Evolutionary conservation across 768 basidiomycete genomes (phyloP).

Genomic region (Leucogyrophana mollusca): DNA sequence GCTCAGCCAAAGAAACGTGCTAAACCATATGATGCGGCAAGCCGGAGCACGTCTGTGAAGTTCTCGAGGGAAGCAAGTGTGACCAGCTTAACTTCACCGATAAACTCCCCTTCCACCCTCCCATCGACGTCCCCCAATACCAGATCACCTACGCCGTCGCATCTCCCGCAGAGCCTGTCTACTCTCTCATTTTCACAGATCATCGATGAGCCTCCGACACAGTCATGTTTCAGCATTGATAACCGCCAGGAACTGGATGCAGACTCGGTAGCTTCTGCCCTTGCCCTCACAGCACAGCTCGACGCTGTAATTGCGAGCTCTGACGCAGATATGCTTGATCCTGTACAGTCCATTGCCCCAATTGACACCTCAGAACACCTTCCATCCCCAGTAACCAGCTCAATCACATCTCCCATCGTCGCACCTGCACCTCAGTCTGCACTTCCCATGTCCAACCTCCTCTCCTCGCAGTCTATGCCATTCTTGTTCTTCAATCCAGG

Average conservation of each 20-base stretch:
- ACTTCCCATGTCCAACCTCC: conserved; percentile 15
- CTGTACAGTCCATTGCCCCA: conserved; percentile 13
- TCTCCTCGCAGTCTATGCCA: conserved; percentile 45
- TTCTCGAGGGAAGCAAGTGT: conserved; percentile 57
- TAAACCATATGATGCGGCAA: conserved; percentile 63
- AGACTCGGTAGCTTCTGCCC: background rate
- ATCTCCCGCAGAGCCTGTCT: conserved; percentile 14
- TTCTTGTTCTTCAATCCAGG: conserved; percentile 62
- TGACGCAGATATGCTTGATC: conserved; percentile 11
- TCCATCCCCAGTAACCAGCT: conserved; percentile 14
- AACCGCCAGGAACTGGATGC: conserved; percentile 1
- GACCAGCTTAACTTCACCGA: conserved; percentile 47
- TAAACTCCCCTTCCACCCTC: conserved; percentile 40
- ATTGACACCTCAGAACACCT: conserved; percentile 13
- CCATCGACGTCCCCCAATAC: conserved; percentile 32
- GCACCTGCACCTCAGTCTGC: conserved; percentile 15
- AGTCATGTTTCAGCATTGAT: background rate
- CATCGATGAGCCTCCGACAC: conserved; percentile 3
- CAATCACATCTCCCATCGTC: conserved; percentile 15
- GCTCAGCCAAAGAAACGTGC: conserved; percentile 54
- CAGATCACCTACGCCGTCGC: conserved; percentile 29
- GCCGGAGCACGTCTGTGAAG: conserved; percentile 36
- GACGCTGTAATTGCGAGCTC: conserved; percentile 9
- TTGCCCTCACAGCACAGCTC: conserved; percentile 6
- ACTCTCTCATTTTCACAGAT: conserved; percentile 9